Percentiles rank a stretch among this genome's conserved stretches.
Conservation (phyloP, 2,329 filamentous ascomycete genomes). For the Cladophialophora carrionii region DNA sequence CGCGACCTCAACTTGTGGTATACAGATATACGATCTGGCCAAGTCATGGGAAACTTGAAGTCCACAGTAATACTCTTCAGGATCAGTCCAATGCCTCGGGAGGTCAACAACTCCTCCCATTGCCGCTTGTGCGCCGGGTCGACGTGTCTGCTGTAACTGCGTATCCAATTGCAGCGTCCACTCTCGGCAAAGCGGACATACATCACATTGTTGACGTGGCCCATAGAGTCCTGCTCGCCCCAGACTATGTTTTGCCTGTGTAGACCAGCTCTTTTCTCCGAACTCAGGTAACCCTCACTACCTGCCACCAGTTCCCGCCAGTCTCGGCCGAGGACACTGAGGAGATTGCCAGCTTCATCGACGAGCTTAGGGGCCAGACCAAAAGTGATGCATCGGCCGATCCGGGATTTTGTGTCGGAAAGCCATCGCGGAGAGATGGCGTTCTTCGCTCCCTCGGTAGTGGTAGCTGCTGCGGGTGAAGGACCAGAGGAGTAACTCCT, state of each 20-base stretch:
- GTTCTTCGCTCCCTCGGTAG: constrained; percentile 63
- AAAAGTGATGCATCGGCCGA: constrained; percentile 76
- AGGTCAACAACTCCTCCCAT: constrained; percentile 72
- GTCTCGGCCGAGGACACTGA: constrained; percentile 63
- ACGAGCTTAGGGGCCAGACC: constrained; percentile 66
- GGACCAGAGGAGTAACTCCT: constrained; percentile 18
- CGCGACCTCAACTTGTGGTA: constrained; percentile 72
- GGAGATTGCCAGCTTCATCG: constrained; percentile 60
- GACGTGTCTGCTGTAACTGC: constrained; percentile 66
- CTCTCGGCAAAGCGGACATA: constrained; percentile 85
- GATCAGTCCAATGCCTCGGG: constrained; percentile 71
- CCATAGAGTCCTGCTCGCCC: constrained; percentile 68
- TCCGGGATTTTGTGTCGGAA: constrained; percentile 65
- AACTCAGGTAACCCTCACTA: constrained; percentile 74
- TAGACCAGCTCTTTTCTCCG: constrained; percentile 63
- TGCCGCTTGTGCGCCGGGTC: constrained; percentile 63
- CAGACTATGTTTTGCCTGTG: constrained; percentile 71
- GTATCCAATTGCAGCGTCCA: constrained; percentile 75
- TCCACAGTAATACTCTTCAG: constrained; percentile 77
- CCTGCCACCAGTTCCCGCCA: constrained; percentile 75
- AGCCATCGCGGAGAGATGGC: constrained; percentile 66
- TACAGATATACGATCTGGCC: constrained; percentile 79
- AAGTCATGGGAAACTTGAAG: constrained; percentile 88
- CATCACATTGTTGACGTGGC: constrained; percentile 84
- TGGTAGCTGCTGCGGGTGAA: constrained; percentile 60